Base-by-base conservation (phyloP, 257 asterid genomes). In the Linaria vulgaris region DNA sequence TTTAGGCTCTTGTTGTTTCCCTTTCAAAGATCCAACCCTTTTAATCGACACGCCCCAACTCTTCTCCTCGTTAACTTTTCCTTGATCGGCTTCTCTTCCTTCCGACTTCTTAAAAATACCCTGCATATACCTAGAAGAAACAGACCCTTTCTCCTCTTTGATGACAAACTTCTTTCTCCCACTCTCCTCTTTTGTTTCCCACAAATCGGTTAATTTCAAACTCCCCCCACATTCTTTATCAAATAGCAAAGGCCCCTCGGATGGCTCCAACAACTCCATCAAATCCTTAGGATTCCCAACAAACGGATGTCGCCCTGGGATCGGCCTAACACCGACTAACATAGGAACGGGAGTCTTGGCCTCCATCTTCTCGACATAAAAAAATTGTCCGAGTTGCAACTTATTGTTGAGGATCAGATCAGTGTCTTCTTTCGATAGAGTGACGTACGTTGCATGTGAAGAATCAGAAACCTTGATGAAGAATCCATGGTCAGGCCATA, bases 381-480 rank as follows among this genome's bases (percentile, higher is more conserved):
- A 79, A 55, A 88, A 85, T 60, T 88, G 96, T 13, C 95, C 95
- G 0, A 91, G 78, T 51, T 83, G 96, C 43, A 86, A 65, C 79
- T 88, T 85, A 82, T 86, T 85, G 87, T 79, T 86, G 15, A 88
- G 59, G 76, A 88, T 85, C 45, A 91, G 79, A 50, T 91, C 94
- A 11, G 83, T 81, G 80, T 91, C 96, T 1, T 75, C 69, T 56
- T 74, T 85, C 9, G 89, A 79, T 22, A 85, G 61, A 0, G 96
- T 70, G 15, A 83, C 95, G 55, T 86, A 91, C 1, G 96, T 86
- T 0, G 98, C 86, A 72, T 91, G 96, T 11, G 98, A 86, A 10
- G 96, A 88, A 63, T 88, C 96, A 0, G 96, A 91, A 64, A 91
- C 90, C 78, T 91, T 91, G n/a, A 91, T 52, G 85, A 84, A 88